A percentile compares a stretch with the other conserved stretches of the same genome.
Evolutionary conservation across 805 yeast genomes (phyloP).

Genomic region (Saccharomycopsis guyanensis): DNA sequence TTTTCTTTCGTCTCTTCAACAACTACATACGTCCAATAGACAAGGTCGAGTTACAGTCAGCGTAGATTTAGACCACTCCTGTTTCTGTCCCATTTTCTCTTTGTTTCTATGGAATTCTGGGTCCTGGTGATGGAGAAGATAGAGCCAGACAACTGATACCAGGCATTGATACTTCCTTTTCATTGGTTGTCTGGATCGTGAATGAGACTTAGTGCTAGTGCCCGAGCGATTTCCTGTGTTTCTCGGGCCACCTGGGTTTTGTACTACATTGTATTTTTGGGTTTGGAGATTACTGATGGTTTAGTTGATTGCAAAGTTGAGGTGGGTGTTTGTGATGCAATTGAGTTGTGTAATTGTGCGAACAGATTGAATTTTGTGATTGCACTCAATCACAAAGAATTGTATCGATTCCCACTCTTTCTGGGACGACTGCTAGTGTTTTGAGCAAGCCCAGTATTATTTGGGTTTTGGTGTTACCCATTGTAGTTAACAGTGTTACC

Average conservation of each 20-base stretch:
- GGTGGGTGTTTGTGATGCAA: too few species aligned
- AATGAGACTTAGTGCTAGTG: constrained; percentile 1
- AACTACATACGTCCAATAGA: neutral
- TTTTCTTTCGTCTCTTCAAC: neutral
- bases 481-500: too few species aligned
- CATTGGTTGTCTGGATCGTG: constrained; percentile 41
- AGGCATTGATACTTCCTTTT: constrained; percentile 43
- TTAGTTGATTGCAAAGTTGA: too few species aligned
- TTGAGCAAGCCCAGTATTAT: too few species aligned
- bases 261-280: neutral
- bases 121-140: constrained; percentile 58
- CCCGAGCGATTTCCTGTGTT: neutral
- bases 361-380: too few species aligned
- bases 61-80: constrained; percentile 34
- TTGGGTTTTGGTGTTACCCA: too few species aligned
- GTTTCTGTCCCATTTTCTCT: constrained; percentile 53
- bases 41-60: neutral
- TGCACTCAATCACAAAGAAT: too few species aligned
- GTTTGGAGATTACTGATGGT: too few species aligned
- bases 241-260: constrained; percentile 1
- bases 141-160: constrained; percentile 37
- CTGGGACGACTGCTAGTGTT: too few species aligned
- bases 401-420: too few species aligned
- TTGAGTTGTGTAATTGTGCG: too few species aligned
- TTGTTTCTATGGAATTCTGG: constrained; percentile 42